These are phyloP conservation scores for Dendrostoma leiphaemia DNA, from an alignment of 2,329 filamentous ascomycete species.

Conservation along the genomic window DNA sequence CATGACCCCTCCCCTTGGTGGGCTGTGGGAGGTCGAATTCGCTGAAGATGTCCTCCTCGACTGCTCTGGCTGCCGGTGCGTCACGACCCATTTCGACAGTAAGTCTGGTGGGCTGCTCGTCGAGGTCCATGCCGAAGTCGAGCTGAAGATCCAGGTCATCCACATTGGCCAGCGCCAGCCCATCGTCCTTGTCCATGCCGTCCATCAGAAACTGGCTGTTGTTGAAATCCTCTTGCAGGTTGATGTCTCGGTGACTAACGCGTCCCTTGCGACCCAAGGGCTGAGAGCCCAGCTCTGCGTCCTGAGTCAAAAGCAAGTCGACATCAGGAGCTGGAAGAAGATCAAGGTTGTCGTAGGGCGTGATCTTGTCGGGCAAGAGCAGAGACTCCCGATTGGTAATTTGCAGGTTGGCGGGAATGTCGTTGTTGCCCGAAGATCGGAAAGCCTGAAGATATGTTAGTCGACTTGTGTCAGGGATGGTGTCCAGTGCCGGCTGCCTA, in stretches of 20 bases:
- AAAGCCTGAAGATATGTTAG: slow-evolving; percentile 68
- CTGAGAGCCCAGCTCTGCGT: slow-evolving; percentile 35
- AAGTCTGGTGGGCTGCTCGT: slow-evolving; percentile 54
- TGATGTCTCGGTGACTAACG: slow-evolving; percentile 62
- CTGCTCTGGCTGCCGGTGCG: slow-evolving; percentile 63
- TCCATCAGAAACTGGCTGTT: slow-evolving; percentile 80
- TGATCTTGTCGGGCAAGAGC: slow-evolving; percentile 87
- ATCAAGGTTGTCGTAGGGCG: slow-evolving; percentile 79
- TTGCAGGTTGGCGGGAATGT: slow-evolving; percentile 80
- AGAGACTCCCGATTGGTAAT: slow-evolving; percentile 81
- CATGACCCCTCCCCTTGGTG: slow-evolving; percentile 57
- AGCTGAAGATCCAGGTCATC: slow-evolving; percentile 72
- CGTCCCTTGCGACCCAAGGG: slow-evolving; percentile 57
- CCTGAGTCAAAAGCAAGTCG: slow-evolving; percentile 73
- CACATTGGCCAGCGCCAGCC: slow-evolving; percentile 48
- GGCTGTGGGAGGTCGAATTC: slow-evolving; percentile 58
- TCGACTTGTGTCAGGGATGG: slow-evolving; percentile 11
- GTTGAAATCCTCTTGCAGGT: slow-evolving; percentile 66
- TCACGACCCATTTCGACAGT: slow-evolving; percentile 92
- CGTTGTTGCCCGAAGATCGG: slow-evolving; percentile 89
- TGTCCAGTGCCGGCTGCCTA: slow-evolving; percentile 38
- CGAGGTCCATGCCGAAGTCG: slow-evolving; percentile 72
- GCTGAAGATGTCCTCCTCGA: slow-evolving; percentile 69
- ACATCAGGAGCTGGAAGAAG: slow-evolving; percentile 84
- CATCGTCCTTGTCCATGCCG: slow-evolving; percentile 57